Conservation (phyloP, 768 basidiomycete species). For the Stropharia rugosoannulata region DNA sequence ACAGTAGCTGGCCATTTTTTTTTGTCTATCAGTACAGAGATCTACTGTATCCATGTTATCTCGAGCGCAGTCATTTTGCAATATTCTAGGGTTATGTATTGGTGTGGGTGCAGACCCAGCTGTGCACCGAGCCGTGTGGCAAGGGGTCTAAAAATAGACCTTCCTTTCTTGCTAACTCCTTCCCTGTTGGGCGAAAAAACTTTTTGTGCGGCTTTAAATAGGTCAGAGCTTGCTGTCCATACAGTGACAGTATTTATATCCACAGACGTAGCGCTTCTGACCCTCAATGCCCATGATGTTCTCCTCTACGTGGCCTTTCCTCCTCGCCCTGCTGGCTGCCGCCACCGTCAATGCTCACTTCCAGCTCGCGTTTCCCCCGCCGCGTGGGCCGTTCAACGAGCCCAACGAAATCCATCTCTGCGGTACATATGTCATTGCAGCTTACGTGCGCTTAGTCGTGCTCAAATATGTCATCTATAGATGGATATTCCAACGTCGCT, state of each 20-base stretch:
- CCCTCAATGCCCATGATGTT: constrained; percentile 15
- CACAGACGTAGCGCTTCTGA: not conserved
- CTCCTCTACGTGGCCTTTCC: constrained; percentile 19
- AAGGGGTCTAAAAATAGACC: not conserved
- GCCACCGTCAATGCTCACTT: constrained; percentile 69
- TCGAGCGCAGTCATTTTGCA: too few species aligned
- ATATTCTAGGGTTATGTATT: not conserved
- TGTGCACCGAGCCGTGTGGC: not conserved
- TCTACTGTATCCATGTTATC: too few species aligned
- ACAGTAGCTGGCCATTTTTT: too few species aligned
- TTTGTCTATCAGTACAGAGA: too few species aligned
- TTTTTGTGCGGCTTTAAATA: constrained; percentile 8
- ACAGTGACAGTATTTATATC: not conserved
- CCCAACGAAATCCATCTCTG: constrained; percentile 62
- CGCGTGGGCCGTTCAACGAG: constrained; percentile 69
- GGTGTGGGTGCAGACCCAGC: not conserved
- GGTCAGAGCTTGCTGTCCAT: not conserved
- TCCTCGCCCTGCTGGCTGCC: constrained; percentile 34
- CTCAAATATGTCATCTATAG: constrained; percentile 30
- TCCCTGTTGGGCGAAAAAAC: constrained; percentile 8
- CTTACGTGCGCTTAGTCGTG: not conserved
- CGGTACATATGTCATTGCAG: constrained; percentile 36
- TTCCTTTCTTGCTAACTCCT: not conserved
- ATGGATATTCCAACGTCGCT: constrained; percentile 58
- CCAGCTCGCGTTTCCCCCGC: constrained; percentile 71